Evolutionary conservation across 2,329 filamentous ascomycete genomes (phyloP), one percentile per base, ranked within the genome.

Genomic region (Aspergillus sp.): DNA sequence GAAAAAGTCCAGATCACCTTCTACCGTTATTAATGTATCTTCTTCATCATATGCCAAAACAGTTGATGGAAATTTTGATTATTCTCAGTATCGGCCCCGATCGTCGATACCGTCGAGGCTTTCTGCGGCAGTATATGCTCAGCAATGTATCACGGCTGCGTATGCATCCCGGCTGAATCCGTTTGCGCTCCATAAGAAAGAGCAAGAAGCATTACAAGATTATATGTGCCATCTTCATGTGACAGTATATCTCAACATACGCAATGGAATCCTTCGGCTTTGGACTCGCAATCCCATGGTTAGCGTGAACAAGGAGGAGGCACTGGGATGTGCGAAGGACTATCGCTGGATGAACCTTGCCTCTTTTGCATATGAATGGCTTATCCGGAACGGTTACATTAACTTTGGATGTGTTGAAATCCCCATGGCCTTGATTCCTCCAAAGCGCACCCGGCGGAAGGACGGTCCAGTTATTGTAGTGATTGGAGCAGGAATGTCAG

Each of bases 171-270:
- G 93, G 45, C 75, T 98, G 1, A 91, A 91, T 52, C 91, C 93
- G 1, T 97, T 93, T 66, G 83, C 86, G 8, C 71, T 98, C 33
- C 90, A 97, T 65, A 77, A 80, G 27, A 84, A 88, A 49, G 93
- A 98, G 66, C 90, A 96, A 61, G 73, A 78, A 46, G 75, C 95
- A 47, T 71, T 98, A 33, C 81, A 88, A 49, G 77, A 87, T 49
- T 84, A 94, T 57, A 82, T 98, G 54, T 95, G 86, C 60, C 84
- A 88, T 57, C 77, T 85, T 29, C 93, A 98, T 67, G 89, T 96
- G 53, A 96, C 91, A 3, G 88, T 89, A 9, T 98, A 98, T 68
- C 74, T 98, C 42, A 97, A 97, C 64, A 93, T 98, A 49, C 81
- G 93, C 55, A 98, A 98, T 65, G 88, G 89, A 11, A 95, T 98